phyloP scores from a whole-genome alignment of 2,329 filamentous ascomycete species.

The Epichloe coenophiala region DNA sequence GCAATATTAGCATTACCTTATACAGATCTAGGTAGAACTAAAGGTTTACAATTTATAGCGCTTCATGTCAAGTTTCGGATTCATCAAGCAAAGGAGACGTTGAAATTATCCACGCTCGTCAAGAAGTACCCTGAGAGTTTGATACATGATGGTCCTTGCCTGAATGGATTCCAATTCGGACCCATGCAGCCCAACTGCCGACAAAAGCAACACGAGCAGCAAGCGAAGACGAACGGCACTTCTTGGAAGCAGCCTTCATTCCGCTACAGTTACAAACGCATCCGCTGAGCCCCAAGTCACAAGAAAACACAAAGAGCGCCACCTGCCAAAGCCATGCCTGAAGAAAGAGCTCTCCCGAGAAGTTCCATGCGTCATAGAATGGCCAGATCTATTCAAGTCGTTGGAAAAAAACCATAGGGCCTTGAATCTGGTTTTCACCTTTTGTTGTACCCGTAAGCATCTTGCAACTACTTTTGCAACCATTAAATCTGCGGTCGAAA shows the following conservation, averaged over 20 bases:
- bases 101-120: neutral
- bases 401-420: conserved; percentile 70
- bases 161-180: neutral
- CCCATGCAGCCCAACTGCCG: neutral
- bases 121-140: neutral
- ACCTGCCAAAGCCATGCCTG: neutral
- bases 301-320: neutral
- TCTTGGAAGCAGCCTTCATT: neutral
- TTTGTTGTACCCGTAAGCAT: conserved; percentile 86
- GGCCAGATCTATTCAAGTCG: conserved; percentile 62
- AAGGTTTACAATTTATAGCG: no score
- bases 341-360: neutral
- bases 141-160: neutral
- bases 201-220: neutral
- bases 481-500: conserved; percentile 72
- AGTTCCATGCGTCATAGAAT: conserved; percentile 27
- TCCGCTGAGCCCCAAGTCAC: neutral
- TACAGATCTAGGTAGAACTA: no score
- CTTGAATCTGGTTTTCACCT: conserved; percentile 86
- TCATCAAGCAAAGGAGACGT: neutral
- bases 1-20: no score
- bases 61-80: no score
- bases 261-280: neutral
- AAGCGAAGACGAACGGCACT: neutral
- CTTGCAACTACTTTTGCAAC: conserved; percentile 85